Evolutionary conservation across 495 filamentous ascomycete species (phyloP).

Genomic region (Opeltia flavorubescens): DNA sequence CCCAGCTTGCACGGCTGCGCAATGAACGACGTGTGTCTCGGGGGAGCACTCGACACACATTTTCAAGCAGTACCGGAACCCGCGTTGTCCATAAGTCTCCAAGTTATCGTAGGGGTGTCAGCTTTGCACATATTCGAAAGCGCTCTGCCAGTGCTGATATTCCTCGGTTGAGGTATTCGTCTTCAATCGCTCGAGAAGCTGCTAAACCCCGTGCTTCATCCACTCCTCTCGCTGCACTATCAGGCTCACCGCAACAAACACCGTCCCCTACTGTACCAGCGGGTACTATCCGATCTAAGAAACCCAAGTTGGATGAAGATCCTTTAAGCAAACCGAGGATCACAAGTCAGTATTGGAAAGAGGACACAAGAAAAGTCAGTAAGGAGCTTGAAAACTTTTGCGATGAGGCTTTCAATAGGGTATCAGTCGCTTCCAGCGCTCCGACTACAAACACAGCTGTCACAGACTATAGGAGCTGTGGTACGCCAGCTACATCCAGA

Average conservation of each 20-base stretch:
- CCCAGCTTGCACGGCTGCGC: slow-evolving; percentile 5
- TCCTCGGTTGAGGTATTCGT: slow-evolving; percentile 2
- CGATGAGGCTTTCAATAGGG: slow-evolving; percentile 72
- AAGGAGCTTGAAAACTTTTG: slow-evolving; percentile 53
- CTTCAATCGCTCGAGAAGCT: neutral
- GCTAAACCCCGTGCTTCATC: neutral
- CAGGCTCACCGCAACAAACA: neutral
- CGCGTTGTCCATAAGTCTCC: slow-evolving; percentile 30
- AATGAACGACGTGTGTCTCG: slow-evolving; percentile 10
- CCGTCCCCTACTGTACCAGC: neutral
- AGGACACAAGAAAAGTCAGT: slow-evolving; percentile 51
- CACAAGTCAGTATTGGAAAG: slow-evolving; percentile 37
- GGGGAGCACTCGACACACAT: slow-evolving; percentile 26
- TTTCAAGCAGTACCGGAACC: slow-evolving; percentile 40
- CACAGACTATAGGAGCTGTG: slow-evolving; percentile 24
- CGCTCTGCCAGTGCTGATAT: slow-evolving; percentile 23
- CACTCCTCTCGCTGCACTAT: neutral
- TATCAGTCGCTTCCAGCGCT: slow-evolving; percentile 38
- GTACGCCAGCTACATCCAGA: slow-evolving; percentile 34
- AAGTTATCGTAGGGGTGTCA: slow-evolving; percentile 64
- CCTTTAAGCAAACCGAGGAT: slow-evolving; percentile 28
- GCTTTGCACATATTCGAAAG: slow-evolving; percentile 50
- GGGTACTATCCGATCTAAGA: slow-evolving; percentile 13
- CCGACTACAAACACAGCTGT: slow-evolving; percentile 28
- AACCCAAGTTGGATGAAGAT: slow-evolving; percentile 15